Evolutionary conservation across 176 grass and related monocot genomes (phyloP).

Genomic region (Luzula sylvatica): DNA sequence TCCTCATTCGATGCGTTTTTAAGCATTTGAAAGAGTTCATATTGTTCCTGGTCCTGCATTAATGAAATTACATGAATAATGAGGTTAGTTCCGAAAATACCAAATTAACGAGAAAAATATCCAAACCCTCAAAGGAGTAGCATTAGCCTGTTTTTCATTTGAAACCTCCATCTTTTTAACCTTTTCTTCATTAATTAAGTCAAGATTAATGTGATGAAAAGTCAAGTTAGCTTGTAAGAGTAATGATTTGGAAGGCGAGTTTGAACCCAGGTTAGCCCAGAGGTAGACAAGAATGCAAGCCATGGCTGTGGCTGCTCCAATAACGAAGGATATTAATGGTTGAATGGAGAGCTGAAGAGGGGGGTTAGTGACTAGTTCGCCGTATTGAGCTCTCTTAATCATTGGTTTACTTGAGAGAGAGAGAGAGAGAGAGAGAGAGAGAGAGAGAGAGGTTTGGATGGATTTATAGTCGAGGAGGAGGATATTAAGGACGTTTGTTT

Average conservation of each 20-base stretch:
- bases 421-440: too few species aligned
- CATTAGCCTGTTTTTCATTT: not conserved
- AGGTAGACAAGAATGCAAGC: slow-evolving; percentile 64
- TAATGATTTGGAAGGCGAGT: not conserved
- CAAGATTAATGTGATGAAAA: not conserved
- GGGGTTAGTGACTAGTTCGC: slow-evolving; percentile 22
- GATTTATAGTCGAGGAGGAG: not conserved
- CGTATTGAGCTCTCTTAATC: slow-evolving; percentile 16
- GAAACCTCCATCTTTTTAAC: slow-evolving; percentile 2
- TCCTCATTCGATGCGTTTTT: slow-evolving; percentile 35
- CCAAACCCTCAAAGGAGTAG: not conserved
- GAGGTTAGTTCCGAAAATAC: too few species aligned
- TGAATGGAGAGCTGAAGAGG: slow-evolving; percentile 3
- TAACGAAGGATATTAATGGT: slow-evolving; percentile 49
- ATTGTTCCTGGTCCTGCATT: too few species aligned
- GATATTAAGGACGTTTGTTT: not conserved
- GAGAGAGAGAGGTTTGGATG: not conserved
- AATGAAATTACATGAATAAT: too few species aligned
- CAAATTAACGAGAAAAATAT: too few species aligned
- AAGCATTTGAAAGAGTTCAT: slow-evolving; percentile 22
- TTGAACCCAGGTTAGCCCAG: slow-evolving; percentile 15
- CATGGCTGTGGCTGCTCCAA: slow-evolving; percentile 68
- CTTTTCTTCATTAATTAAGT: not conserved
- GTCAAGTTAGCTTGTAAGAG: slow-evolving; percentile 9
- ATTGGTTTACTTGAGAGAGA: not conserved